Base-by-base conservation (phyloP, 129 eudicot genomes). In the Flaveria linearis region DNA sequence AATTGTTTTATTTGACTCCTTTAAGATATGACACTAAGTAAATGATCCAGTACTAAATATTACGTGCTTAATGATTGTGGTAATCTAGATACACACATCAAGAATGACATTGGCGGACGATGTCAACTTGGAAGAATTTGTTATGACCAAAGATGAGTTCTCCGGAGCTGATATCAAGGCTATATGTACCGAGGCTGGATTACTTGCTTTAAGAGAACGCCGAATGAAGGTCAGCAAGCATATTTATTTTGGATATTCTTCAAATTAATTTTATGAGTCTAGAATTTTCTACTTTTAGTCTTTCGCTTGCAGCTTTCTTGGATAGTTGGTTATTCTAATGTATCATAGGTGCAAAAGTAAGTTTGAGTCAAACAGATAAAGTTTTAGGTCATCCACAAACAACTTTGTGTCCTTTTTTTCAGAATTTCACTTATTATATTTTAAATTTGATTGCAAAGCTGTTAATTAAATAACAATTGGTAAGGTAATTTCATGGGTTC, bases 151-250 rank as follows among this genome's bases (percentile, higher is more conserved):
- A 83, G 98, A 93, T 82, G 97, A 93, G 89, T 90, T 93, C 66
- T 90, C 98, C 53, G 96, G 96, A 17, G 98, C 98, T 76, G 96
- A 93, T 77, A 93, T 93, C 60, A 90, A 90, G 89, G 98, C 98
- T 26, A 93, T 93, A 78, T 93, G 98, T 79, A 90, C 95, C 33
- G 98, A 93, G 87, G 98, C 98, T 62, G 97, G 98, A 57, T 78
- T 93, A 79, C 95, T 90, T 62, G 96, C 98, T 69, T 69, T 93
- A 23, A 86, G 98, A 80, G 96, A 93, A 77, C 95, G 96, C 0
- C 92, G 98, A 57, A 92, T 92, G 98, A 92, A 92, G 96, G 98
- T 92, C 69, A 82, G 84, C 10, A 64, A 18, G 7, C 39, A 26
- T 46, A 28, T 26, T 26, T 65, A 26, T 50, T 1, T 47, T 3